Conservation (phyloP, 768 basidiomycete genomes). For the Roridomyces roridus region DNA sequence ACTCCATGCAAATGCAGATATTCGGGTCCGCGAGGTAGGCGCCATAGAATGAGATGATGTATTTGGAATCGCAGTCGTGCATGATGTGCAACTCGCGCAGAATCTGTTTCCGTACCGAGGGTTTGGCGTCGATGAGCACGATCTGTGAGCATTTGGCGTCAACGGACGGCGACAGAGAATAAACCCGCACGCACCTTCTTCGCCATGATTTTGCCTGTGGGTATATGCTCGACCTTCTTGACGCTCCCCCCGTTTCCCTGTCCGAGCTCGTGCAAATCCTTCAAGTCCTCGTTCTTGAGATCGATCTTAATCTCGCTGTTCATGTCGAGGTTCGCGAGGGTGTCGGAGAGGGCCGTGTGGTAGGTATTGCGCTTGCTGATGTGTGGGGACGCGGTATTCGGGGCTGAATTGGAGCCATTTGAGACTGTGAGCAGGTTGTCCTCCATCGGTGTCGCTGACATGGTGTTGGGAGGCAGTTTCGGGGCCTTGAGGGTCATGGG, state of each 20-base stretch:
- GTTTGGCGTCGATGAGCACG: conserved; percentile 96
- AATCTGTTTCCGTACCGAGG: conserved; percentile 95
- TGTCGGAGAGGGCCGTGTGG: conserved; percentile 81
- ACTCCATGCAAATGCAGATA: conserved; percentile 99
- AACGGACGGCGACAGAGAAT: not conserved
- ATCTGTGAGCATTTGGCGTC: conserved; percentile 65
- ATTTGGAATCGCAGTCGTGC: conserved; percentile 93
- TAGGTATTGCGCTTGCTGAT: conserved; percentile 72
- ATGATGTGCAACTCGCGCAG: conserved; percentile 98
- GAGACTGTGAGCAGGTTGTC: conserved; percentile 56
- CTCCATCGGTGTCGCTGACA: conserved; percentile 47
- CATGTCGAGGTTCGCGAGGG: conserved; percentile 86
- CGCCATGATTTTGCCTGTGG: conserved; percentile 93
- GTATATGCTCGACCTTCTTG: conserved; percentile 92
- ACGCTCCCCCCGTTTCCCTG: conserved; percentile 98
- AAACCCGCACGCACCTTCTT: conserved; percentile 78
- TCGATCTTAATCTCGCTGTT: conserved; percentile 87
- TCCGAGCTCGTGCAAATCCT: conserved; percentile 89
- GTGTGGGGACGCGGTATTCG: conserved; percentile 53
- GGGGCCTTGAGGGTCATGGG: conserved; percentile 84
- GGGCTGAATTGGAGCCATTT: conserved; percentile 58
- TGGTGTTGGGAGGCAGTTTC: conserved; percentile 56
- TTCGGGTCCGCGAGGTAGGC: conserved; percentile 97
- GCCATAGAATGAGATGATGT: conserved; percentile 97
- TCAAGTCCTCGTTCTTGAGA: conserved; percentile 87